Percentiles rank a stretch among this genome's conserved stretches.
Evolutionary conservation across 371 early-diverging fungal genomes (phyloP).

Genomic region (Mucor ambiguus): DNA sequence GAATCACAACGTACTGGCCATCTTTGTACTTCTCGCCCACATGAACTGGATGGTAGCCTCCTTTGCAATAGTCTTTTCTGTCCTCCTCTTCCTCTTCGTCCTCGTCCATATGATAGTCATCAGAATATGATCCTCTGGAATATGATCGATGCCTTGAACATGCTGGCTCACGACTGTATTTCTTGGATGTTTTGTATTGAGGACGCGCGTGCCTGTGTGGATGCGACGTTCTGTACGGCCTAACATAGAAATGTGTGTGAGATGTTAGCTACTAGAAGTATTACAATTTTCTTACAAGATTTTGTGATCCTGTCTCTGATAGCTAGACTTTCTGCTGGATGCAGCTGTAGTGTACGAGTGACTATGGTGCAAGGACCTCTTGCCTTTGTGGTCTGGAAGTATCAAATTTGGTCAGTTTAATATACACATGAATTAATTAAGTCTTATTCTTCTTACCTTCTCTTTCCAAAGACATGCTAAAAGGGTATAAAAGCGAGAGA

Average conservation of each 20-base stretch:
- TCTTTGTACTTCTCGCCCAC: constrained; percentile 85
- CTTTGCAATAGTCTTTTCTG: constrained; percentile 86
- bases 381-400: constrained; percentile 18
- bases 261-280: not conserved
- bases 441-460: constrained; percentile 9
- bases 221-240: not conserved
- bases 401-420: not conserved
- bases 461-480: constrained; percentile 22
- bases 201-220: constrained; percentile 6
- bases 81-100: constrained; percentile 80
- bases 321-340: constrained; percentile 3
- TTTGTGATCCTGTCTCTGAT: constrained; percentile 10
- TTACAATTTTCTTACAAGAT: not conserved
- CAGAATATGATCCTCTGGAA: constrained; percentile 19
- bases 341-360: constrained; percentile 1
- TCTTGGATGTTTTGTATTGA: constrained; percentile 7
- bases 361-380: constrained; percentile 13
- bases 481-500: not conserved
- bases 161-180: constrained; percentile 2
- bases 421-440: not conserved
- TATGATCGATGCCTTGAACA: constrained; percentile 15
- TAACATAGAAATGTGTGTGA: not conserved
- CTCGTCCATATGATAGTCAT: not conserved
- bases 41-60: constrained; percentile 94
- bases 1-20: constrained; percentile 79